These are phyloP conservation scores for Pseudopyrenochaeta lycopersici DNA, from an alignment of 2,329 filamentous ascomycete genomes.

Conservation along the genomic window DNA sequence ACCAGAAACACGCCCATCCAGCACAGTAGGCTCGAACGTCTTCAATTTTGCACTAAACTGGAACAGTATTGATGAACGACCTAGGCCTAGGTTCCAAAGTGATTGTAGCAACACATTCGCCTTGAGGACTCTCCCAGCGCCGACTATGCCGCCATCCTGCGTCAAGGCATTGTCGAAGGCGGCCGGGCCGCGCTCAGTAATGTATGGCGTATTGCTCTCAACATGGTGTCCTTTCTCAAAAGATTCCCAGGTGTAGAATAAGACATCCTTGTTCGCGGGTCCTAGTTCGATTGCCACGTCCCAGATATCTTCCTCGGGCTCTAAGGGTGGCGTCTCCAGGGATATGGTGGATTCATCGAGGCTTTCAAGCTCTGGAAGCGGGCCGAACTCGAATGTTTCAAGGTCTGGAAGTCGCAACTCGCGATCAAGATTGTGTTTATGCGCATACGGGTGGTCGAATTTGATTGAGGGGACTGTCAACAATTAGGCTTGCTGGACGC, in stretches of 20 bases:
- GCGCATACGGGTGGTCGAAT: slow-evolving; percentile 52
- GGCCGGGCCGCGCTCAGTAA: slow-evolving; percentile 73
- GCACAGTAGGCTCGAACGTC: slow-evolving; percentile 61
- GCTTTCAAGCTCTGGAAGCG: slow-evolving; percentile 44
- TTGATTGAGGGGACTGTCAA: slow-evolving; percentile 45
- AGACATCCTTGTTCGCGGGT: slow-evolving; percentile 37
- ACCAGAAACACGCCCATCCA: slow-evolving; percentile 60
- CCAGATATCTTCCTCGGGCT: slow-evolving; percentile 53
- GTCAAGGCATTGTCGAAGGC: slow-evolving; percentile 70
- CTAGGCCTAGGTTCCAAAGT: slow-evolving; percentile 72
- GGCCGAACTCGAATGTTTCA: slow-evolving; percentile 51
- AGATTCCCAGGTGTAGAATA: slow-evolving; percentile 73
- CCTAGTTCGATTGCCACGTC: slow-evolving; percentile 44
- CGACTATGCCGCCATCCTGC: slow-evolving; percentile 53
- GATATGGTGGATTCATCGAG: slow-evolving; percentile 43
- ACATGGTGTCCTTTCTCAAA: slow-evolving; percentile 62
- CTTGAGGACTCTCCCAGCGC: slow-evolving; percentile 50
- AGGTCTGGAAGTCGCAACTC: slow-evolving; percentile 50
- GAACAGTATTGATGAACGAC: slow-evolving; percentile 77
- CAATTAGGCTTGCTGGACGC: slow-evolving; percentile 36
- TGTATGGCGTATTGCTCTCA: slow-evolving; percentile 60
- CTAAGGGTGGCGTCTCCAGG: slow-evolving; percentile 30
- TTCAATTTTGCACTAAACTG: slow-evolving; percentile 63
- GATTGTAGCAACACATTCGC: slow-evolving; percentile 56
- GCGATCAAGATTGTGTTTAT: slow-evolving; percentile 42